phyloP scores from a whole-genome alignment of 2,329 filamentous ascomycete genomes.

The Exophiala calicioides region DNA sequence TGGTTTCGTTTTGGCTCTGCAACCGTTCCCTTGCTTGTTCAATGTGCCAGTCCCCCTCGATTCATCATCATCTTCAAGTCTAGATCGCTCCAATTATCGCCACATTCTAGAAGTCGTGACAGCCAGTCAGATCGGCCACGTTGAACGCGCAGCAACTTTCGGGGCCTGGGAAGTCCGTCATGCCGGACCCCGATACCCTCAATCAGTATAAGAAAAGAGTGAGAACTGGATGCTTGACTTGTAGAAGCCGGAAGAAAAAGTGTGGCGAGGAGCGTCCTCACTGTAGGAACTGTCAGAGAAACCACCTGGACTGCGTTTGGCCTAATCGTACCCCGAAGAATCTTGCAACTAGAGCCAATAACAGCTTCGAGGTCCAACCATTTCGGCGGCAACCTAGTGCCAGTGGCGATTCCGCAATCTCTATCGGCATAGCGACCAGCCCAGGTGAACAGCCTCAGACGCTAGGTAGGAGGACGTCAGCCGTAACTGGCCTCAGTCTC shows the following conservation, averaged over 20 bases:
- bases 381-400: background rate
- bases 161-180: too few species aligned
- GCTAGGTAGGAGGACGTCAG: background rate
- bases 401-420: background rate
- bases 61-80: too few species aligned
- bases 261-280: background rate
- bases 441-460: background rate
- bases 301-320: constrained; percentile 1
- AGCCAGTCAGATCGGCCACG: too few species aligned
- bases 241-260: constrained; percentile 2
- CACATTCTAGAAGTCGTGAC: too few species aligned
- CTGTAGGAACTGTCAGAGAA: constrained; percentile 1
- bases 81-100: too few species aligned
- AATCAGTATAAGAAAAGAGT: constrained; percentile 1
- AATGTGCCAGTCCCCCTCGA: too few species aligned
- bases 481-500: background rate
- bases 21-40: too few species aligned
- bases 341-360: background rate
- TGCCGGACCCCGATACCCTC: background rate
- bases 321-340: background rate
- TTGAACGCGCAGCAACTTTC: too few species aligned
- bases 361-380: background rate
- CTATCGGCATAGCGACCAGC: background rate
- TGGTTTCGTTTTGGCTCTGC: too few species aligned
- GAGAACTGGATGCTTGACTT: constrained; percentile 1